These are phyloP conservation scores for Cyclocybe cylindracea DNA, from an alignment of 768 basidiomycete species.

Conservation along the genomic window DNA sequence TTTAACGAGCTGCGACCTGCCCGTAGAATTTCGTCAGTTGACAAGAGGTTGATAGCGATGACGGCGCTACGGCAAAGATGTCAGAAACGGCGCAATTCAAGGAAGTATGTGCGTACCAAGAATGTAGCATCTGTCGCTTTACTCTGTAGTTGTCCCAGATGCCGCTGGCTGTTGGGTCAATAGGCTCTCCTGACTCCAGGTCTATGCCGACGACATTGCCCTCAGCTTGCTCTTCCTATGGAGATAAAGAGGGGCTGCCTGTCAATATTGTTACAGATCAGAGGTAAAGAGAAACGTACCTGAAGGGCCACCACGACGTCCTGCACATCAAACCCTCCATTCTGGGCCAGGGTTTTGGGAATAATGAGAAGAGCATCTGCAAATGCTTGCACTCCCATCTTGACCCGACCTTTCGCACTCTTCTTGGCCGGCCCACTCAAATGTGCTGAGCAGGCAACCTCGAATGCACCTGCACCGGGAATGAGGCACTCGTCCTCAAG, in stretches of 20 bases:
- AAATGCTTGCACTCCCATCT: conserved; percentile 97
- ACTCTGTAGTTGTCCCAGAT: conserved; percentile 99
- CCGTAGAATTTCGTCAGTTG: conserved; percentile 93
- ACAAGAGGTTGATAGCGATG: conserved; percentile 93
- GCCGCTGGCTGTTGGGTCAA: conserved; percentile 94
- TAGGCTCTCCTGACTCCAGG: conserved; percentile 90
- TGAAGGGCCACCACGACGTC: conserved; percentile 91
- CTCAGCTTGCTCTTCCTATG: conserved; percentile 89
- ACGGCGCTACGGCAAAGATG: conserved; percentile 59
- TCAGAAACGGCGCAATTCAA: conserved; percentile 10
- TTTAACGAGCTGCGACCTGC: conserved; percentile 88
- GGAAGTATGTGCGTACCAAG: conserved; percentile 60
- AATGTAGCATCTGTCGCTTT: conserved; percentile 98
- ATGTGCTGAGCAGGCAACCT: conserved; percentile 88
- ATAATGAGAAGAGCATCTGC: conserved; percentile 93
- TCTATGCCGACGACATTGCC: conserved; percentile 93
- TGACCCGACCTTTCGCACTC: conserved; percentile 87
- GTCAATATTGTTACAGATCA: neutral
- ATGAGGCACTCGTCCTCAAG: conserved; percentile 87
- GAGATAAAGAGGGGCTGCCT: neutral
- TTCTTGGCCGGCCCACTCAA: conserved; percentile 80
- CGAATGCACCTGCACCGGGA: conserved; percentile 98
- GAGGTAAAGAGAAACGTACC: conserved; percentile 36
- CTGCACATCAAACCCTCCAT: conserved; percentile 97
- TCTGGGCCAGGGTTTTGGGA: conserved; percentile 94